Base-by-base conservation (phyloP, 2,329 filamentous ascomycete species). In the Gaeumannomyces sp. region DNA sequence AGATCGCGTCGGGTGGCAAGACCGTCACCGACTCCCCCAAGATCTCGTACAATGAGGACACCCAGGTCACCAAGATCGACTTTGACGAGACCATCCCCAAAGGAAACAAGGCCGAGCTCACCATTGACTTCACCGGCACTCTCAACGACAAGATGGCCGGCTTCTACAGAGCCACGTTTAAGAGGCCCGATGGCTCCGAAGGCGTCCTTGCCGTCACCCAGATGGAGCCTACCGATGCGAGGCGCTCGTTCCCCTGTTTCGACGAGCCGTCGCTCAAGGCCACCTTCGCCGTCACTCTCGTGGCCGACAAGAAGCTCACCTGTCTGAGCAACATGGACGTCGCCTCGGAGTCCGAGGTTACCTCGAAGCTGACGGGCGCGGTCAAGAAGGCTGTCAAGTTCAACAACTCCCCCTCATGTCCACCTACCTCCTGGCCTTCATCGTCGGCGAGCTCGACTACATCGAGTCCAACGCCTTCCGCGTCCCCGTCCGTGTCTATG, bases 251-350 rank as follows among this genome's bases (percentile, higher is more conserved):
- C 79, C 94, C 94, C 59, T 97, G 94, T 79, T 97, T 97, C 76
- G 94, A 98, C 74, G 95, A 98, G 80, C 94, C 94, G 33, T 89
- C 92, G 31, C 83, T 98, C 70, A 98, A 98, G 82, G 92, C 94
- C 56, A 89, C 90, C 69, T 98, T 96, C 78, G 94, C 92, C 35
- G 87, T 97, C 68, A 97, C 93, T 0, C 83, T 98, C 70, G 84
- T 98, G 71, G 93, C 94, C 6, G 93, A 97, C 77, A 91, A 96
- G 80, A 83, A 92, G 72, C 79, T 96, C 78, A 97, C 93, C 16
- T 97, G 94, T 74, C 77, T 98, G 74, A 96, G 93, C 79, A 98
- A 98, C 79, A 98, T 98, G 94, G 92, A 97, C 74, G 91, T 95
- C 64, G 90, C 88, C 45, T 89, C 87, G 7, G 91, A 96, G 80